Evolutionary conservation across 129 eudicot genomes (phyloP).

Genomic region (Lactuca sativa): DNA sequence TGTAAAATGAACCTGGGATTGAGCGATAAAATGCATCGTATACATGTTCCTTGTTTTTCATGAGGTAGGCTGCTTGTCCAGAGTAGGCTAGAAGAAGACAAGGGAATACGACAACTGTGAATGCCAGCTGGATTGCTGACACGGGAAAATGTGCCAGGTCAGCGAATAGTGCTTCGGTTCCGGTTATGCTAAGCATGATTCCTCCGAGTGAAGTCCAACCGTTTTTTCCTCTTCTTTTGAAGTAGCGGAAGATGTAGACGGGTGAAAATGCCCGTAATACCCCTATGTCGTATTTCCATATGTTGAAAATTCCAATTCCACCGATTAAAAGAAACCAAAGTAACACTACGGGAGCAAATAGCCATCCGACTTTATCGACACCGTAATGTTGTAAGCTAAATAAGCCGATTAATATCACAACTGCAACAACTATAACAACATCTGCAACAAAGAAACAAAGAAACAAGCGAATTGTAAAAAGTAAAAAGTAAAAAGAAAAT

Average conservation of each 20-base stretch:
- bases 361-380: conserved; percentile 86
- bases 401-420: conserved; percentile 60
- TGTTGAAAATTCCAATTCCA: conserved; percentile 70
- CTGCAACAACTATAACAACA: conserved; percentile 85
- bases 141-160: conserved; percentile 96
- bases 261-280: conserved; percentile 83
- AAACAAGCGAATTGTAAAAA: not conserved
- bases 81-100: conserved; percentile 94
- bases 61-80: conserved; percentile 97
- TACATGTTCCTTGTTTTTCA: conserved; percentile 72
- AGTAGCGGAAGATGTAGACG: conserved; percentile 57
- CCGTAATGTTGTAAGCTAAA: conserved; percentile 88
- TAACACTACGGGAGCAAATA: conserved; percentile 76
- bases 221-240: conserved; percentile 56
- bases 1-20: conserved; percentile 68
- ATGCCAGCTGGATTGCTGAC: conserved; percentile 87
- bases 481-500: not conserved
- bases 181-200: conserved; percentile 87
- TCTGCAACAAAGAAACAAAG: conserved; percentile 45
- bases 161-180: conserved; percentile 96
- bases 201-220: conserved; percentile 89
- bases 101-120: conserved; percentile 83
- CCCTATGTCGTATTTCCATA: conserved; percentile 55
- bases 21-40: conserved; percentile 89
- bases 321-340: conserved; percentile 87